Base-by-base conservation (phyloP, 2,329 filamentous ascomycete species). In the Celoporthe dispersa region DNA sequence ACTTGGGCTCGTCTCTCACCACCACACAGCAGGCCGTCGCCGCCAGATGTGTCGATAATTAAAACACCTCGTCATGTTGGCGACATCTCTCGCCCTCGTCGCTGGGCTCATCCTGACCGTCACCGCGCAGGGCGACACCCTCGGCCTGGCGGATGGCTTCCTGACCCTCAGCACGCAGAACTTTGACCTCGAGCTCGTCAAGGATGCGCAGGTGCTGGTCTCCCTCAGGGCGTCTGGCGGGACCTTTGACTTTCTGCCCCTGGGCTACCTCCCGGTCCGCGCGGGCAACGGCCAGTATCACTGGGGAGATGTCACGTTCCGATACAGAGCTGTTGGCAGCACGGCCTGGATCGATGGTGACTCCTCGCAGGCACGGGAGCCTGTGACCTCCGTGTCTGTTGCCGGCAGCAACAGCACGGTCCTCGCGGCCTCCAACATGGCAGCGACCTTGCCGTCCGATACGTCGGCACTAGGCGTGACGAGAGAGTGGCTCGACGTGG, bases 301-400 rank as follows among this genome's bases (percentile, higher is more conserved):
- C 75, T 84, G 85, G 73, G 87, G 87, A 4, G 87, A 90, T 62
- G 79, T 90, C 53, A 88, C 85, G 0, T 81, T 86, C 60, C 83
- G 86, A 16, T 89, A 87, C 74, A 85, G 86, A n/a, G 73, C 77
- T 2, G 76, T 75, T 1, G 80, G 79, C 6, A 67, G 70, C 16
- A 76, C 72, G 0, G 65, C 73, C 2, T 89, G 87, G 87, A 81
- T 78, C 2, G 77, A 79, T 14, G 81, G 80, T 14, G 82, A 88
- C 73, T 85, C 86, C 4, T 81, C 86, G 0, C 73, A 77, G 1
- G 73, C 78, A 14, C 80, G 85, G 14, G 76, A 77, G 16, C 73
- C 80, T 1, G 79, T 85, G 31, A 77, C 75, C 2, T 65, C 77
- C 6, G 37, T 81, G 0, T 65, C 77, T 1, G 73, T 72, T 1